Conservation (phyloP, 1,139 yeast genomes). For the Zhuliangozyma blackwelliae region DNA sequence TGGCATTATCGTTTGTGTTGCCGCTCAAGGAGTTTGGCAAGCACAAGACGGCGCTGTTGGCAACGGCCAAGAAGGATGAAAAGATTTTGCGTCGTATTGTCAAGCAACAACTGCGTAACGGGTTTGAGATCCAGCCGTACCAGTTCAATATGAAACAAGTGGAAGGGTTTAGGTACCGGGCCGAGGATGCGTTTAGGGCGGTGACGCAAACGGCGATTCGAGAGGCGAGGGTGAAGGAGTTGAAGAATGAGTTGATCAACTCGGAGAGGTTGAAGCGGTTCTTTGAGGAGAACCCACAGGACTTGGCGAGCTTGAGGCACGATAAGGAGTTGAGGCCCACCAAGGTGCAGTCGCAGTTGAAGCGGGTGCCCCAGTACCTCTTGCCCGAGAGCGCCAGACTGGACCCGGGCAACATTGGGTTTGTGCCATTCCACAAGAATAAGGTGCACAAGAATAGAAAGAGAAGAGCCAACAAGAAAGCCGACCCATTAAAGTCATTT, state of each 20-base stretch:
- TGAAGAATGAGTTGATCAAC: conserved; percentile 80
- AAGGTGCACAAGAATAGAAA: conserved; percentile 41
- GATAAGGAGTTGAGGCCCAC: conserved; percentile 85
- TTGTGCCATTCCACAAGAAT: conserved; percentile 70
- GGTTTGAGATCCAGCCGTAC: conserved; percentile 75
- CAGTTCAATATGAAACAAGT: conserved; percentile 90
- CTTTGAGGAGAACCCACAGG: conserved; percentile 98
- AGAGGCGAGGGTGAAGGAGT: conserved; percentile 90
- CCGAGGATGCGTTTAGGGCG: conserved; percentile 95
- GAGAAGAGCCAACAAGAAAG: conserved; percentile 38
- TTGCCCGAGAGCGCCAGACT: conserved; percentile 76
- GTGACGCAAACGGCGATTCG: conserved; percentile 86
- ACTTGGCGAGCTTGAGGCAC: conserved; percentile 81
- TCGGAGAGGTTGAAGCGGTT: conserved; percentile 90
- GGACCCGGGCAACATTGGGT: conserved; percentile 59
- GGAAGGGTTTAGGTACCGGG: conserved; percentile 93
- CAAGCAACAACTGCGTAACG: conserved; percentile 70
- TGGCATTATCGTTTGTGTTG: conserved; percentile 89
- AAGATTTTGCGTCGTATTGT: conserved; percentile 73
- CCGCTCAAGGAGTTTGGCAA: conserved; percentile 82
- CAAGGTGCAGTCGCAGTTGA: conserved; percentile 78
- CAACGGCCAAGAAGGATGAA: conserved; percentile 78
- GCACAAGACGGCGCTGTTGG: conserved; percentile 74
- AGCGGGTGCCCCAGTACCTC: conserved; percentile 88
- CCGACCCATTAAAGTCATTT: conserved; percentile 67